Percentiles rank a stretch among this genome's conserved stretches.
phyloP scores from a whole-genome alignment of 1,139 yeast genomes.

The Wickerhamomyces sp. region DNA sequence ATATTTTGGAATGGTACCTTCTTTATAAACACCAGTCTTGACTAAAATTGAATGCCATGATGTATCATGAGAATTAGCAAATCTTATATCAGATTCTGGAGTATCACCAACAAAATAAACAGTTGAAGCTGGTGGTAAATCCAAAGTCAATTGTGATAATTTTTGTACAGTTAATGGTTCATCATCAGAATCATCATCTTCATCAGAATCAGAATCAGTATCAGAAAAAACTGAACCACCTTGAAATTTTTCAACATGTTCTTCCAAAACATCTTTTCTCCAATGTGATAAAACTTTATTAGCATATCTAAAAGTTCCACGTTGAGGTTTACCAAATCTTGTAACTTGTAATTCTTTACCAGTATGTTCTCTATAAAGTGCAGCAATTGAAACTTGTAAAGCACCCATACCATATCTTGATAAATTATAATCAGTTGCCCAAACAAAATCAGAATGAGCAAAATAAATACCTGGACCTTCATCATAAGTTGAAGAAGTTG shows the following conservation, averaged over 20 bases:
- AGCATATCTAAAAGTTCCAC: slow-evolving; percentile 77
- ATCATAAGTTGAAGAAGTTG: slow-evolving; percentile 58
- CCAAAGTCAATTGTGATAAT: slow-evolving; percentile 36
- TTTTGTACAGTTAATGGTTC: slow-evolving; percentile 37
- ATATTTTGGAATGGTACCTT: slow-evolving; percentile 72
- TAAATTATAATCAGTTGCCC: slow-evolving; percentile 81
- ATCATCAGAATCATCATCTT: slow-evolving; percentile 32
- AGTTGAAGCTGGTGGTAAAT: slow-evolving; percentile 77
- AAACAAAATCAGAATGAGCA: slow-evolving; percentile 83
- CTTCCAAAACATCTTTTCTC: slow-evolving; percentile 75
- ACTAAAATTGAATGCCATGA: slow-evolving; percentile 83
- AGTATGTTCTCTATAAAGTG: slow-evolving; percentile 73
- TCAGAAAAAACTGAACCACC: slow-evolving; percentile 9
- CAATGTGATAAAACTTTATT: slow-evolving; percentile 68
- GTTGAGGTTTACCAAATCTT: slow-evolving; percentile 81
- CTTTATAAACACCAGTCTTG: slow-evolving; percentile 83
- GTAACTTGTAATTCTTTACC: slow-evolving; percentile 73
- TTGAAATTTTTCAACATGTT: slow-evolving; percentile 52
- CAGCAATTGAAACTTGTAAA: slow-evolving; percentile 77
- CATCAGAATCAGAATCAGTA: slow-evolving; percentile 25
- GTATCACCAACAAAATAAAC: slow-evolving; percentile 90
- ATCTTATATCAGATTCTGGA: slow-evolving; percentile 86
- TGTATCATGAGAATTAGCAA: slow-evolving; percentile 80
- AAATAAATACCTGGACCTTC: slow-evolving; percentile 81
- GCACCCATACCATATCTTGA: slow-evolving; percentile 91